Evolutionary conservation across 176 grass and related monocot species (phyloP).

Genomic region (Pontederia paniculata): DNA sequence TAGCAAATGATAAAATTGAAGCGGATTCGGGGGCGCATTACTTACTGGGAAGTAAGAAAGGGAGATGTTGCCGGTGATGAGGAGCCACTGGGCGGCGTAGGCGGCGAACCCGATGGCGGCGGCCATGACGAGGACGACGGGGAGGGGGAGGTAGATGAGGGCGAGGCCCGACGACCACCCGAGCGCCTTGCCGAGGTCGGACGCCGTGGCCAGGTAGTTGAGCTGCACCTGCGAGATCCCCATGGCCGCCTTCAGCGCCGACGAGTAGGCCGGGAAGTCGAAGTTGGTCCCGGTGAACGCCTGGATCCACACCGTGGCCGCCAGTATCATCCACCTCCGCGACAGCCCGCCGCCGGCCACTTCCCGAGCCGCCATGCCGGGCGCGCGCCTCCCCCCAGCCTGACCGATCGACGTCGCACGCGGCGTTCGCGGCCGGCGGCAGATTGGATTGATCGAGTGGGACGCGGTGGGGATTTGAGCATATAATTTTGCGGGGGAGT

Average conservation of each 20-base stretch:
- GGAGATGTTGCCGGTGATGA: constrained; percentile 24
- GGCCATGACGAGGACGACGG: constrained; percentile 47
- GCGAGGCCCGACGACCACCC: constrained; percentile 83
- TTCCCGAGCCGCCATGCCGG: too few relatives aligned
- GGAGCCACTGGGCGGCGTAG: constrained; percentile 50
- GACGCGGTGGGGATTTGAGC: too few relatives aligned
- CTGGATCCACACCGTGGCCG: constrained; percentile 80
- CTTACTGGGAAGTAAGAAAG: constrained; percentile 54
- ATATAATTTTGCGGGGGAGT: too few relatives aligned
- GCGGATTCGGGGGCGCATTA: not conserved
- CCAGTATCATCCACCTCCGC: constrained; percentile 63
- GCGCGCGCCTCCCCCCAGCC: too few relatives aligned
- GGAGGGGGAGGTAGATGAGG: constrained; percentile 54
- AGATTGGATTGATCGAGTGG: too few relatives aligned
- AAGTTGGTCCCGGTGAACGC: constrained; percentile 92
- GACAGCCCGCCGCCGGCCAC: not conserved
- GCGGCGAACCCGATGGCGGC: constrained; percentile 48
- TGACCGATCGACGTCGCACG: too few relatives aligned
- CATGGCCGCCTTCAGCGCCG: constrained; percentile 46
- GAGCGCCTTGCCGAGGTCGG: constrained; percentile 75
- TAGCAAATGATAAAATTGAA: not conserved
- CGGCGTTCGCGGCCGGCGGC: too few relatives aligned
- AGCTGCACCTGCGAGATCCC: constrained; percentile 68
- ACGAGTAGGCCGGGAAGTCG: constrained; percentile 95
- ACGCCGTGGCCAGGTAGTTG: constrained; percentile 76